Evolutionary conservation across 345 rosid species (phyloP).

Genomic region (Jatropha curcas): DNA sequence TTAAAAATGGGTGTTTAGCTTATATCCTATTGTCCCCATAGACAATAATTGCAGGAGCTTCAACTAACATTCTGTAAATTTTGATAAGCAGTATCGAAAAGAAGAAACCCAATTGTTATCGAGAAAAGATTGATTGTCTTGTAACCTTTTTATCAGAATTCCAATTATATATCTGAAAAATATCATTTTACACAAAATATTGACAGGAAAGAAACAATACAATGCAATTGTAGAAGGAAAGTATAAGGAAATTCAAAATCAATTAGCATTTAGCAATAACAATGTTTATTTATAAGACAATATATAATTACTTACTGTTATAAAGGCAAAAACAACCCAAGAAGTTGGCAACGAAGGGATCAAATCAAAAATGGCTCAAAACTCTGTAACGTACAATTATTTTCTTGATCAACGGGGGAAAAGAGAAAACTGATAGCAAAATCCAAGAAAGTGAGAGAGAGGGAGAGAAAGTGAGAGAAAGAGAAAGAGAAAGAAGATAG

Average conservation of each 20-base stretch:
- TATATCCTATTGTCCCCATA: no score
- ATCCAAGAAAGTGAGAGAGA: background rate
- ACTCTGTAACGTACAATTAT: background rate
- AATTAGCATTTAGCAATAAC: no score
- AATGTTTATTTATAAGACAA: no score
- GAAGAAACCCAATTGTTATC: background rate
- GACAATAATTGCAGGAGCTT: background rate
- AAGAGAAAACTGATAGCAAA: background rate
- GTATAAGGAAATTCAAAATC: background rate
- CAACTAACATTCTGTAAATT: background rate
- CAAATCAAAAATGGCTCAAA: background rate
- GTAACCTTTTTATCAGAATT: no score
- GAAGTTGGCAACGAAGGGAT: background rate
- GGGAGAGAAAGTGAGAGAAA: background rate
- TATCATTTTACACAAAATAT: no score
- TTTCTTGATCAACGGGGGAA: background rate
- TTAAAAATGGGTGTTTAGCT: no score
- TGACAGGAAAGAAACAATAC: background rate
- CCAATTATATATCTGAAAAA: background rate
- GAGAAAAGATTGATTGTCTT: background rate
- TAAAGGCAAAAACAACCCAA: background rate
- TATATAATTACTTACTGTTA: background rate
- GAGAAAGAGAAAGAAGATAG: background rate
- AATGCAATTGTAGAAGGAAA: background rate
- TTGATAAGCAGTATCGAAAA: background rate